Evolutionary conservation across 2,329 filamentous ascomycete species (phyloP).

Genomic region (Arthrinium phaeospermum): DNA sequence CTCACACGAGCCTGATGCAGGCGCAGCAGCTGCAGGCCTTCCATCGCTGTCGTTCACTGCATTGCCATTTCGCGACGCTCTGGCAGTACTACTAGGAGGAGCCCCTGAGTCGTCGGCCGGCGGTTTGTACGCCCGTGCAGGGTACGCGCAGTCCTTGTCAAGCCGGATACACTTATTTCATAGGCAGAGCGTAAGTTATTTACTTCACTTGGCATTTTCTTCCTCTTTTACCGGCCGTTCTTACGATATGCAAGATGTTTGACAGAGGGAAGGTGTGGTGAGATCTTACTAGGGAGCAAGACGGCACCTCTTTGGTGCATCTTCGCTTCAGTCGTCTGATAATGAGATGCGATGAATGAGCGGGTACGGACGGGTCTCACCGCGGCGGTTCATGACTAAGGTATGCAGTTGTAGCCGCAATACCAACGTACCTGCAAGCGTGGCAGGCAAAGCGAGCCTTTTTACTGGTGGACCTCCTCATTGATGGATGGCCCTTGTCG

Average conservation of each 20-base stretch:
- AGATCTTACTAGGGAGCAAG: background rate
- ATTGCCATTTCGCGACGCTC: background rate
- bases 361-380: slow-evolving; percentile 4
- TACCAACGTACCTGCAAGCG: background rate
- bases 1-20: background rate
- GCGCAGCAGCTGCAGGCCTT: background rate
- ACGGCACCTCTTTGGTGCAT: background rate
- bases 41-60: background rate
- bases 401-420: background rate
- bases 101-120: background rate
- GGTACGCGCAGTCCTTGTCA: background rate
- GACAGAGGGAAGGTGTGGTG: background rate
- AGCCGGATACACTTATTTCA: background rate
- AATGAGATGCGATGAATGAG: background rate
- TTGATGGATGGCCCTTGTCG: background rate
- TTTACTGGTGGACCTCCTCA: background rate
- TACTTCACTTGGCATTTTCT: background rate
- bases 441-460: background rate
- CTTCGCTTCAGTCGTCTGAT: slow-evolving; percentile 9
- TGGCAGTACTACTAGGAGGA: background rate
- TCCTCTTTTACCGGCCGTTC: background rate
- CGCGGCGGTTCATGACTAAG: background rate
- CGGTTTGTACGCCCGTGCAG: background rate
- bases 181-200: background rate
- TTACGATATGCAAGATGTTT: background rate